Conservation (phyloP, 2,329 filamentous ascomycete genomes). For the Nigrograna mackinnonii region DNA sequence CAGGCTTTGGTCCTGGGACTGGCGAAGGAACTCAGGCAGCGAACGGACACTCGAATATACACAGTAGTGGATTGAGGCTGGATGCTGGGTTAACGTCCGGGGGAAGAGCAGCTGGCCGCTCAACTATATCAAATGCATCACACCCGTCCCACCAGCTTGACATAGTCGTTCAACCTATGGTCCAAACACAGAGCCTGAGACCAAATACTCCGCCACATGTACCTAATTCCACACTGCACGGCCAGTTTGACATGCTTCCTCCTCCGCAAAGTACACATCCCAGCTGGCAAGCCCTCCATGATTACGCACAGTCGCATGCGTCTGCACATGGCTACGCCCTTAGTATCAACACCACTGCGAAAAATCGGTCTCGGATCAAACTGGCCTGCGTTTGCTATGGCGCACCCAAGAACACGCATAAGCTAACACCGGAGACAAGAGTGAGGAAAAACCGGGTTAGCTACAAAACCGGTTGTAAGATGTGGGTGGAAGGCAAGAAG, state of each 20-base stretch:
- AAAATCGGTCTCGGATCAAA: constrained; percentile 39
- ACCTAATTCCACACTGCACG: constrained; percentile 14
- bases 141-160: no score
- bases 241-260: constrained; percentile 34
- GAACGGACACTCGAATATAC: constrained; percentile 8
- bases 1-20: constrained; percentile 19
- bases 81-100: no score
- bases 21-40: no score
- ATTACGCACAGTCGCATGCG: constrained; percentile 36
- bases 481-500: constrained; percentile 40
- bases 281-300: constrained; percentile 33
- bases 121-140: constrained; percentile 3
- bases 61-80: no score
- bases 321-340: constrained; percentile 37
- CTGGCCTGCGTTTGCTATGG: constrained; percentile 41
- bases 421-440: constrained; percentile 37
- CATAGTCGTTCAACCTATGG: no score
- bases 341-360: constrained; percentile 40
- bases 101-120: no score
- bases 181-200: constrained; percentile 2
- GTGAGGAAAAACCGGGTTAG: constrained; percentile 36
- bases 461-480: constrained; percentile 38
- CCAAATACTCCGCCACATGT: constrained; percentile 11
- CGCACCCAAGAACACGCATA: constrained; percentile 39
- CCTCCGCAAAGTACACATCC: constrained; percentile 26